These are phyloP conservation scores for Termitomyces sp. DNA, from an alignment of 768 basidiomycete genomes.

Conservation along the genomic window DNA sequence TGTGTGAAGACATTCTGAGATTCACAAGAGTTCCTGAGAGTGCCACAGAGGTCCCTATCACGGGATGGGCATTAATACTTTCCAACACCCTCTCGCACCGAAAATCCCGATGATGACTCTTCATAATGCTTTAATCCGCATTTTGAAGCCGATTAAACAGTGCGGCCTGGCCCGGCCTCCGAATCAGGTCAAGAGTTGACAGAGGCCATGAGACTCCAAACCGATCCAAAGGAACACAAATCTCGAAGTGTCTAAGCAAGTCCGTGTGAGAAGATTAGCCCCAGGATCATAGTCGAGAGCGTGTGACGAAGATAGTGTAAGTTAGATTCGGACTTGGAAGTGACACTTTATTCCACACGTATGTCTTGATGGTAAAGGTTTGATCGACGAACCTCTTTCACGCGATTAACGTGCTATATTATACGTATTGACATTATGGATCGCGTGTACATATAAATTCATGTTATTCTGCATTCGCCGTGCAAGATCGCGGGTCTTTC, in stretches of 20 bases:
- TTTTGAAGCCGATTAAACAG: background rate
- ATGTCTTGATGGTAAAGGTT: background rate
- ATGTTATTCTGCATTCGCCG: background rate
- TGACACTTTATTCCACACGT: background rate
- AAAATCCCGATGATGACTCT: constrained; percentile 3
- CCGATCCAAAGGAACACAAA: background rate
- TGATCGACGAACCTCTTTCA: background rate
- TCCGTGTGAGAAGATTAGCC: background rate
- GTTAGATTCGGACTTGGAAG: background rate
- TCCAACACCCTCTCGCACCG: background rate
- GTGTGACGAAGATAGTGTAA: background rate
- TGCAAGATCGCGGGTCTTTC: background rate
- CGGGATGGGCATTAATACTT: background rate
- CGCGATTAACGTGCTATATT: background rate
- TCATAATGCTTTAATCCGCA: background rate
- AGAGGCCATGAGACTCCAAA: background rate
- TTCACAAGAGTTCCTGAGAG: background rate
- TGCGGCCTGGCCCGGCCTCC: background rate
- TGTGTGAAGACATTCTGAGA: constrained; percentile 12
- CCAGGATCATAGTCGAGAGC: background rate
- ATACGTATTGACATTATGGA: background rate
- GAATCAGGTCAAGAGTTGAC: background rate
- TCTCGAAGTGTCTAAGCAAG: background rate
- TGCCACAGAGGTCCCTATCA: background rate
- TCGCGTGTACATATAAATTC: background rate